Percentiles rank a stretch among this genome's conserved stretches.
Evolutionary conservation across 2,329 filamentous ascomycete species (phyloP).

Genomic region (Neofusicoccum sp.): DNA sequence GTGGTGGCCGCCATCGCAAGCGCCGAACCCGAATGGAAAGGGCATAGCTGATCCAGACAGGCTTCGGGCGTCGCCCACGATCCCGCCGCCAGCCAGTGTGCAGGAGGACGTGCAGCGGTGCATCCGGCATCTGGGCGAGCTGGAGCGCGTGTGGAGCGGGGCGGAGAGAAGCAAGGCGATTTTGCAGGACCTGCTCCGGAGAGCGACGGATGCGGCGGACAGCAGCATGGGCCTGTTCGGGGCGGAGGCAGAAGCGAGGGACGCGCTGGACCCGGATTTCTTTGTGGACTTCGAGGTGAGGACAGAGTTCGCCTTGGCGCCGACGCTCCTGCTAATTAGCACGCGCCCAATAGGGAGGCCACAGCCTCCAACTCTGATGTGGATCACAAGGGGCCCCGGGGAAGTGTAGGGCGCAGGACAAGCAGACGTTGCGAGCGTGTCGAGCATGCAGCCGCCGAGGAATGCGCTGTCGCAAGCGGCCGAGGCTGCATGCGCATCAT

Average conservation of each 20-base stretch:
- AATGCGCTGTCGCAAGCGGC: conserved; percentile 13
- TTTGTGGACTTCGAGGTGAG: conserved; percentile 9
- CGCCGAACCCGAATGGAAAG: conserved; percentile 33
- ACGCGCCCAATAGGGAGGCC: background rate
- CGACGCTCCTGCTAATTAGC: background rate
- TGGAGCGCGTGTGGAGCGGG: background rate
- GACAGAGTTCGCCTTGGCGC: background rate
- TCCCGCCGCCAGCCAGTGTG: conserved; percentile 8
- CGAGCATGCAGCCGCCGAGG: conserved; percentile 2
- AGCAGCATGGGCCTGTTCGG: conserved; percentile 5
- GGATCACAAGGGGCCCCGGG: background rate
- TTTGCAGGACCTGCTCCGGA: conserved; percentile 8
- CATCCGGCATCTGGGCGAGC: conserved; percentile 1
- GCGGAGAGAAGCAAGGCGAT: conserved; percentile 6
- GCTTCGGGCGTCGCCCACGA: conserved; percentile 5
- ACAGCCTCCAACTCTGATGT: background rate
- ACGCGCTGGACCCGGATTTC: conserved; percentile 10
- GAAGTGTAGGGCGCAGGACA: background rate
- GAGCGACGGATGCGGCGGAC: conserved; percentile 13
- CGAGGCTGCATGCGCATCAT: background rate
- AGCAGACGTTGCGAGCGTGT: background rate
- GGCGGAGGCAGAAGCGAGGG: background rate
- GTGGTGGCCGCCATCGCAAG: background rate
- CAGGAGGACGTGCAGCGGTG: conserved; percentile 14
- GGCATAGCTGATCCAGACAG: conserved; percentile 27